phyloP scores from a whole-genome alignment of 2,329 filamentous ascomycete species.

The Aspergillus glaucus region DNA sequence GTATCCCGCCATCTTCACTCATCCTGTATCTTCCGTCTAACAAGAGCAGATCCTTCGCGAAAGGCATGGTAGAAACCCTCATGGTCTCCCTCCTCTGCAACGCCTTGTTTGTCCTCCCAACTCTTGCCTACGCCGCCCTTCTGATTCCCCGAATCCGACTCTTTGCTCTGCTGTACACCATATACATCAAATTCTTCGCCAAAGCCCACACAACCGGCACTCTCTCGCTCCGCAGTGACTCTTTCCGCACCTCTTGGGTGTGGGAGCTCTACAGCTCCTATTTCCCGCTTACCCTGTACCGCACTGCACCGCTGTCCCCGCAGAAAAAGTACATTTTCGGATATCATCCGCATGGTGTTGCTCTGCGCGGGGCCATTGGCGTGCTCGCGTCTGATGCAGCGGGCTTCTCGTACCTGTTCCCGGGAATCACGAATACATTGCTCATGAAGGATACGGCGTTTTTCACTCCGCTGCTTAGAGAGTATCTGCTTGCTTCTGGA shows the following conservation, averaged over 20 bases:
- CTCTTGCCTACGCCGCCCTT: slow-evolving; percentile 74
- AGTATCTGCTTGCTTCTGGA: slow-evolving; percentile 73
- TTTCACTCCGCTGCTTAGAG: slow-evolving; percentile 73
- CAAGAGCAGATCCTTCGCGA: slow-evolving; percentile 7
- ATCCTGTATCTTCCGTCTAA: neutral
- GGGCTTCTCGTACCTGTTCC: slow-evolving; percentile 72
- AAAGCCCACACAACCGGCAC: slow-evolving; percentile 63
- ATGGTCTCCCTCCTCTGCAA: slow-evolving; percentile 12
- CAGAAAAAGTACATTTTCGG: slow-evolving; percentile 81
- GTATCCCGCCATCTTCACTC: neutral
- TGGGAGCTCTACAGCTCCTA: slow-evolving; percentile 80
- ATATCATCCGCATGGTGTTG: slow-evolving; percentile 86
- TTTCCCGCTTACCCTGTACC: slow-evolving; percentile 74
- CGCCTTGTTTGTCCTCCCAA: slow-evolving; percentile 42
- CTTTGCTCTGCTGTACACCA: slow-evolving; percentile 59
- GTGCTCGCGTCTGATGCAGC: slow-evolving; percentile 76
- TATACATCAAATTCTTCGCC: slow-evolving; percentile 65
- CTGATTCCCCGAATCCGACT: slow-evolving; percentile 77
- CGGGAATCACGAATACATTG: slow-evolving; percentile 78
- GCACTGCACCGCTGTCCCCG: slow-evolving; percentile 66
- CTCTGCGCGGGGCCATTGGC: slow-evolving; percentile 74
- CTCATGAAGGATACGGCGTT: slow-evolving; percentile 82
- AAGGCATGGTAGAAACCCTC: slow-evolving; percentile 6
- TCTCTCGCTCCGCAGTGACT: slow-evolving; percentile 62
- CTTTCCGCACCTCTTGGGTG: slow-evolving; percentile 60